Percentiles rank a stretch among this genome's conserved stretches.
Conservation (phyloP, 192 early-diverging fungal species). For the Umbelopsis vinacea region DNA sequence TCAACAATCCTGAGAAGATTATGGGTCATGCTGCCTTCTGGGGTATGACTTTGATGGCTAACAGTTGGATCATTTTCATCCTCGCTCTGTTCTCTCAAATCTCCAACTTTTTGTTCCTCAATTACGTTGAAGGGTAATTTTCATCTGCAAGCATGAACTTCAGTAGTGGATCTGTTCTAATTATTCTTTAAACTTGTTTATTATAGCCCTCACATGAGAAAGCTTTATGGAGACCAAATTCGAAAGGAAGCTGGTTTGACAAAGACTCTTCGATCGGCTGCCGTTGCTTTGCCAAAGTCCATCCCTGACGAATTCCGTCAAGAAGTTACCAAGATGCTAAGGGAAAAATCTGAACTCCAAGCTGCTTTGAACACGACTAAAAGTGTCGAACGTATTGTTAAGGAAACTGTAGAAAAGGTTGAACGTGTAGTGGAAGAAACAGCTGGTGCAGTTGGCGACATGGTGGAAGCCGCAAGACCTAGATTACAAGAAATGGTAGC, state of each 20-base stretch:
- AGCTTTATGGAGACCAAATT: slow-evolving; percentile 84
- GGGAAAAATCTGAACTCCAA: slow-evolving; percentile 58
- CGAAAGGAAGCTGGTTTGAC: slow-evolving; percentile 83
- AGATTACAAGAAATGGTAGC: slow-evolving; percentile 52
- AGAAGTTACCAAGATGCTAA: slow-evolving; percentile 52
- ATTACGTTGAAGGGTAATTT: slow-evolving; percentile 74
- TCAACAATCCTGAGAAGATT: slow-evolving; percentile 94
- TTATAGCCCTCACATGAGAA: slow-evolving; percentile 84
- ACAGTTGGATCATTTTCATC: slow-evolving; percentile 79
- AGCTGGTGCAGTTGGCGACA: slow-evolving; percentile 47
- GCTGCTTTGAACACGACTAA: slow-evolving; percentile 36
- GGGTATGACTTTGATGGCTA: slow-evolving; percentile 87
- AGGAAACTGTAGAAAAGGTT: slow-evolving; percentile 55
- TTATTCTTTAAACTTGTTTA: background rate
- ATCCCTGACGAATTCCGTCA: slow-evolving; percentile 53
- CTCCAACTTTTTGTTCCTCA: slow-evolving; percentile 82
- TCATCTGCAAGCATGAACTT: background rate
- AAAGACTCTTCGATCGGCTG: slow-evolving; percentile 67
- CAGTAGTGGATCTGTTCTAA: background rate
- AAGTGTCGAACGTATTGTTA: slow-evolving; percentile 54
- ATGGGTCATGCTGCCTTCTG: slow-evolving; percentile 95
- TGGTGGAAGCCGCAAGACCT: slow-evolving; percentile 59
- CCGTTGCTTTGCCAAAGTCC: slow-evolving; percentile 62
- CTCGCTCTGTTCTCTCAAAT: slow-evolving; percentile 85
- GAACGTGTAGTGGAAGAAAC: slow-evolving; percentile 71